Evolutionary conservation across 306 rosid species (phyloP).

Genomic region (Parietaria judaica): DNA sequence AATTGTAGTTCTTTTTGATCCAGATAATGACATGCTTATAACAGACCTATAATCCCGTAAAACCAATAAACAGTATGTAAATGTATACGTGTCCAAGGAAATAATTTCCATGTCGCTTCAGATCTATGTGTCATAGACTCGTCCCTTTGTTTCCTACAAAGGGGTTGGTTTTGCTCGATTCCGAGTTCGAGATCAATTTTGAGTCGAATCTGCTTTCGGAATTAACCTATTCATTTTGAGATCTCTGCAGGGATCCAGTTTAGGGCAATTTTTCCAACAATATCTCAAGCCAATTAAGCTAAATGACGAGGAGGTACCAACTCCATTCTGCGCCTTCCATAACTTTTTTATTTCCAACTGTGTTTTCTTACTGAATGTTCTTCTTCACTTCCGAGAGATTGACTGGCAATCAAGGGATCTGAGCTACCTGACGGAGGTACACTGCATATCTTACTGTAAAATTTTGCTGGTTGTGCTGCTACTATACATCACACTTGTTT

Average conservation of each 20-base stretch:
- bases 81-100: neutral
- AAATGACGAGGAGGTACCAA: constrained; percentile 59
- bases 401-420: constrained; percentile 83
- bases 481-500: too few relatives aligned
- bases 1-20: too few relatives aligned
- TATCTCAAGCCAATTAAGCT: constrained; percentile 92
- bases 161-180: too few relatives aligned
- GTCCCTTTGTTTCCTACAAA: too few relatives aligned
- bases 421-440: constrained; percentile 89
- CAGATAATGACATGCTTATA: too few relatives aligned
- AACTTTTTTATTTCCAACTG: neutral
- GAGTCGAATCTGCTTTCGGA: constrained; percentile 4
- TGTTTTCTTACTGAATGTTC: constrained; percentile 20
- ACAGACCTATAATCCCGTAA: too few relatives aligned
- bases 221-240: constrained; percentile 13
- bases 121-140: too few relatives aligned
- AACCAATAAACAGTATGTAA: too few relatives aligned
- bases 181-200: too few relatives aligned
- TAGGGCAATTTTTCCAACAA: constrained; percentile 82
- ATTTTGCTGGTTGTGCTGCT: neutral
- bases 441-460: constrained; percentile 11
- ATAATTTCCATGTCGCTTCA: too few relatives aligned
- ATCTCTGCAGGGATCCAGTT: constrained; percentile 74
- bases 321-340: neutral
- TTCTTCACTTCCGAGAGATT: constrained; percentile 43